Conservation (phyloP, 2,329 filamentous ascomycete genomes). For the Tympanopsis confertula region DNA sequence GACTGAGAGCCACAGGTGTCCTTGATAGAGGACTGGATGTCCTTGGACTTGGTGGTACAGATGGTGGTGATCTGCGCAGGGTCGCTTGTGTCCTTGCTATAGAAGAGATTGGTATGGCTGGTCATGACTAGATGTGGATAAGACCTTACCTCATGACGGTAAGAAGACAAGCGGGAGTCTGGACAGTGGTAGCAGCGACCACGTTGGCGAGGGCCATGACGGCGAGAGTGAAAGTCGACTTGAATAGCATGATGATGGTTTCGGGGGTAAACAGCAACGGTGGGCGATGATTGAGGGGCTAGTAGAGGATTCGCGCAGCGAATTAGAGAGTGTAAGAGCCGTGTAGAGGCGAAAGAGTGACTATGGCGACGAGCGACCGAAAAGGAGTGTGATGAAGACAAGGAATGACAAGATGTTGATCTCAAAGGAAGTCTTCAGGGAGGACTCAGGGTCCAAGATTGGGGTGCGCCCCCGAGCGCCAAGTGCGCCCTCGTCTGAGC, state of each 20-base stretch:
- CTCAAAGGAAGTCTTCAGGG: too few species aligned
- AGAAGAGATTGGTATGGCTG: background rate
- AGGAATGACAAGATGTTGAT: too few species aligned
- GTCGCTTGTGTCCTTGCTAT: background rate
- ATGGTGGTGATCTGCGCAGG: background rate
- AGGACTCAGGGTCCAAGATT: too few species aligned
- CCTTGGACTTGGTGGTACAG: background rate
- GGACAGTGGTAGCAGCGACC: background rate
- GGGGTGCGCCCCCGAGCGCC: too few species aligned
- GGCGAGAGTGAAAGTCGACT: background rate
- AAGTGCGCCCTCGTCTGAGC: too few species aligned
- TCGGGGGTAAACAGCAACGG: too few species aligned
- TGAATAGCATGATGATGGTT: background rate
- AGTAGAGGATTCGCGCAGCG: too few species aligned
- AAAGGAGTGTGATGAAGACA: background rate
- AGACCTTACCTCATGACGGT: background rate
- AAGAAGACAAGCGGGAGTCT: background rate
- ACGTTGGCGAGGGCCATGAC: background rate
- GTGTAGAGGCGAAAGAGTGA: background rate
- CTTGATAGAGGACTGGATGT: background rate
- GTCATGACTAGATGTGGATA: background rate
- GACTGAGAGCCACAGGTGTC: background rate
- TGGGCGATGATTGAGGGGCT: too few species aligned
- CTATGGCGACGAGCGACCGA: too few species aligned
- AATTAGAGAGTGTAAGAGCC: background rate